A percentile compares a stretch with the other conserved stretches of the same genome.
phyloP scores from a whole-genome alignment of 352 stramenopile species.

The Phytopythium litorale region DNA sequence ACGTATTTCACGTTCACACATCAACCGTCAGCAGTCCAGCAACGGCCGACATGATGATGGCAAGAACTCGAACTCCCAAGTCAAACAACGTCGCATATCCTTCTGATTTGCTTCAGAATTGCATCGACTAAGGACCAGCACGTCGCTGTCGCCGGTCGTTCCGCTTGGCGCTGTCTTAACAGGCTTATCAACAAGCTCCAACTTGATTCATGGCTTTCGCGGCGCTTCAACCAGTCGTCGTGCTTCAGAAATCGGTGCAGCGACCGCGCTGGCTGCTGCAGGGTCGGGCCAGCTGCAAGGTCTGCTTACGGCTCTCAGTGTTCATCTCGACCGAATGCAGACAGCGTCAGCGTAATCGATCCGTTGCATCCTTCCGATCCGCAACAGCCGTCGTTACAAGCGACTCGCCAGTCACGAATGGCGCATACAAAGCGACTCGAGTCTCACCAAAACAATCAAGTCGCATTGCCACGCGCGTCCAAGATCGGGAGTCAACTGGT shows the following conservation, averaged over 20 bases:
- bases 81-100: no score
- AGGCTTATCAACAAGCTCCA: not conserved
- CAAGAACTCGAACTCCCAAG: no score
- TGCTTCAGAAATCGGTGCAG: not conserved
- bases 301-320: no score
- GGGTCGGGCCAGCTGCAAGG: not conserved
- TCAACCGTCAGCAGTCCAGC: no score
- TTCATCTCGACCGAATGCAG: not conserved
- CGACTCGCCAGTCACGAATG: not conserved
- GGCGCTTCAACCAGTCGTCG: not conserved
- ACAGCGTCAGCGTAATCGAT: not conserved
- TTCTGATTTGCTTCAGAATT: no score
- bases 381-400: not conserved
- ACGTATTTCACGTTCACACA: no score
- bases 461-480: not conserved
- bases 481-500: not conserved
- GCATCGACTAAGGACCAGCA: not conserved
- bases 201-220: not conserved
- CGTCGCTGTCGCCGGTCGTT: not conserved
- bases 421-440: not conserved
- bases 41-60: no score
- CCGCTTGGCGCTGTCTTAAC: not conserved
- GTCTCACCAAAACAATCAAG: not conserved
- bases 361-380: not conserved
- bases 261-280: not conserved